Conservation (phyloP, 78 protist species). For the Fonticula alba region DNA sequence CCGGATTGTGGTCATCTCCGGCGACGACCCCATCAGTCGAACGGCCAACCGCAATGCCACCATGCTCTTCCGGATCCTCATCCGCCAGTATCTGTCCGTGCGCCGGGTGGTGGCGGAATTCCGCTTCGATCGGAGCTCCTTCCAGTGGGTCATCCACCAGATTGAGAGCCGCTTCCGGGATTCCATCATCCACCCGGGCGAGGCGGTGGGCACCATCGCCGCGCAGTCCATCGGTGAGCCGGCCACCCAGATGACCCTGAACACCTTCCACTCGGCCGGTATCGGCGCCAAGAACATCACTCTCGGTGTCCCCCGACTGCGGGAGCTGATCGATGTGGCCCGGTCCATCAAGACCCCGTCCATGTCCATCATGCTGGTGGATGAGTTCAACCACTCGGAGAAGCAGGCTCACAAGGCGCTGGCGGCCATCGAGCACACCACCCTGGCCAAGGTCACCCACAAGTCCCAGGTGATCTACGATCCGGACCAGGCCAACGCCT, state of each 20-base stretch:
- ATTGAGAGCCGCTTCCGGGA: slow-evolving; percentile 50
- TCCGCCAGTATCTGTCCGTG: slow-evolving; percentile 48
- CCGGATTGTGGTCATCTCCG: slow-evolving; percentile 16
- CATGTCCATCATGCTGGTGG: slow-evolving; percentile 47
- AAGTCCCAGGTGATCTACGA: slow-evolving; percentile 83
- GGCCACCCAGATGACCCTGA: slow-evolving; percentile 99
- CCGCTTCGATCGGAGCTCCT: slow-evolving; percentile 54
- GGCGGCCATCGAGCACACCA: slow-evolving; percentile 57
- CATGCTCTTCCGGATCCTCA: slow-evolving; percentile 39
- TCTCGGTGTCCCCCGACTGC: slow-evolving; percentile 82
- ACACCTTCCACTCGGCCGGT: slow-evolving; percentile 99
- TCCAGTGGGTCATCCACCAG: slow-evolving; percentile 85
- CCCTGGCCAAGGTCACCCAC: slow-evolving; percentile 44
- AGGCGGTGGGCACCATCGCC: slow-evolving; percentile 78
- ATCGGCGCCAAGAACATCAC: slow-evolving; percentile 94
- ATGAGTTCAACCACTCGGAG: neutral
- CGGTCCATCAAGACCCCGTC: slow-evolving; percentile 72
- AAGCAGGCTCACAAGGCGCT: slow-evolving; percentile 27
- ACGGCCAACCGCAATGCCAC: slow-evolving; percentile 65
- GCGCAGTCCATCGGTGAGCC: slow-evolving; percentile 97
- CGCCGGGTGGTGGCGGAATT: slow-evolving; percentile 49
- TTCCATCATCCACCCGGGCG: slow-evolving; percentile 73
- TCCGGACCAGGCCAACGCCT: slow-evolving; percentile 56
- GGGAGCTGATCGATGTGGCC: slow-evolving; percentile 92
- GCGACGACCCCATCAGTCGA: slow-evolving; percentile 28